These are phyloP conservation scores for Fusarium agapanthi DNA, from an alignment of 2,329 filamentous ascomycete species.

Conservation along the genomic window DNA sequence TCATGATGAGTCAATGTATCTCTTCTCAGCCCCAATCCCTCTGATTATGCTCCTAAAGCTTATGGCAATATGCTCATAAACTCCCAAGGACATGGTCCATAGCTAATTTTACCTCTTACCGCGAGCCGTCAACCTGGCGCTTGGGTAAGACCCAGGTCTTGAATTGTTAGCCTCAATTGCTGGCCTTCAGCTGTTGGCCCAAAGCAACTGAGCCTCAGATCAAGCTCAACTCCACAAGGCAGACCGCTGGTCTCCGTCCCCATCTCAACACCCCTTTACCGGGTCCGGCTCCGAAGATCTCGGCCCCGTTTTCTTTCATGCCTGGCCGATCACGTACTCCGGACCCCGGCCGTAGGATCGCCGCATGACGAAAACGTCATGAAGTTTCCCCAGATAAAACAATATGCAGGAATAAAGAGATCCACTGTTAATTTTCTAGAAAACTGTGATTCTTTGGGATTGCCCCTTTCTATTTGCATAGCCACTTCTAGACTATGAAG, in stretches of 20 bases:
- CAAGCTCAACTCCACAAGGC: slow-evolving; percentile 15
- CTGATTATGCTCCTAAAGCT: not conserved
- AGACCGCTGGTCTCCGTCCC: slow-evolving; percentile 4
- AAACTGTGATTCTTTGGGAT: not conserved
- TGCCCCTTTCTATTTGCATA: not conserved
- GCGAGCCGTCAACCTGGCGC: not conserved
- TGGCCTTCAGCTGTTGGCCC: not conserved
- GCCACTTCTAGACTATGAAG: not conserved
- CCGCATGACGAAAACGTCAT: slow-evolving; percentile 6
- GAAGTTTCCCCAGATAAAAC: not conserved
- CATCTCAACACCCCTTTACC: not conserved
- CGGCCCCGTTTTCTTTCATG: slow-evolving; percentile 15
- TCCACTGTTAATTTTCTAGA: slow-evolving; percentile 4
- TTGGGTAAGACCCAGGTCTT: not conserved
- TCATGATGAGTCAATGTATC: not conserved
- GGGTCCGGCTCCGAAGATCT: slow-evolving; percentile 9
- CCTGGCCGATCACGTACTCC: not conserved
- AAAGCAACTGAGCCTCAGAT: slow-evolving; percentile 1
- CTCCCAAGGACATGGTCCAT: not conserved
- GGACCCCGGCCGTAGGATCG: slow-evolving; percentile 4
- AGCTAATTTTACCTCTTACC: not conserved
- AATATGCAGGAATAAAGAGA: not conserved
- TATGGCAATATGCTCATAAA: not conserved
- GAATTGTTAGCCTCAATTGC: not conserved
- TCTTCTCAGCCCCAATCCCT: not conserved